Percentiles rank a stretch among this genome's conserved stretches.
Evolutionary conservation across 305 asterid genomes (phyloP).

Genomic region (Fraxinus sp.): DNA sequence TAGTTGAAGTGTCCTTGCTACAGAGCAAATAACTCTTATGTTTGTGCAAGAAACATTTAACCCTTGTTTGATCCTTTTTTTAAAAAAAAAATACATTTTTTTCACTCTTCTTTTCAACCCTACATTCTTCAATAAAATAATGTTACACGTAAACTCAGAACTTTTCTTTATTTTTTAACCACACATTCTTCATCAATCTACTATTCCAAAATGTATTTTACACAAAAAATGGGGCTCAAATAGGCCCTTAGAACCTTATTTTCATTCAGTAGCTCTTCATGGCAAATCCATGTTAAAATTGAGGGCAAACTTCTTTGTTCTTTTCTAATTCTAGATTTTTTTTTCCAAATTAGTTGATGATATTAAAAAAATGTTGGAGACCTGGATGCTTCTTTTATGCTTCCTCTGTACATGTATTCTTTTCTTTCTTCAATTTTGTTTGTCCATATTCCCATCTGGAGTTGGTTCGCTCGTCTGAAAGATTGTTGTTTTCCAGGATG

Average conservation of each 20-base stretch:
- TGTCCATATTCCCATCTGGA: neutral
- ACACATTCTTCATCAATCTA: neutral
- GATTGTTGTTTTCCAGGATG: slow-evolving; percentile 48
- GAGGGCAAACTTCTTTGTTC: slow-evolving; percentile 11
- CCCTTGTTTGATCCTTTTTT: neutral
- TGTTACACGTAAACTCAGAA: neutral
- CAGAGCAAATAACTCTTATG: neutral
- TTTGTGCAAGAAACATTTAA: slow-evolving; percentile 6
- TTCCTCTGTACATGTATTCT: neutral
- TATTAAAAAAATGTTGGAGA: neutral
- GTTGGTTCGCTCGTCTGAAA: slow-evolving; percentile 15
- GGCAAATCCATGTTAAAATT: neutral
- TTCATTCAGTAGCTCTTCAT: neutral
- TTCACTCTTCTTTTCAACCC: neutral
- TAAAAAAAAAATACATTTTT: too few species aligned
- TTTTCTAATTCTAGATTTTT: neutral
- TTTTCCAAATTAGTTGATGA: neutral
- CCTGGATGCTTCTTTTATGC: neutral
- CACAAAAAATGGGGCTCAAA: neutral
- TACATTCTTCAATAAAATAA: neutral
- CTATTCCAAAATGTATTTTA: neutral
- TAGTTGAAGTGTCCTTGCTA: neutral
- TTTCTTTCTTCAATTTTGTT: neutral
- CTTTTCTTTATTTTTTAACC: neutral
- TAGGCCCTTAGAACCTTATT: neutral